Evolutionary conservation across 108 stramenopile genomes (phyloP).

Genomic region (Cyclotella sp.): DNA sequence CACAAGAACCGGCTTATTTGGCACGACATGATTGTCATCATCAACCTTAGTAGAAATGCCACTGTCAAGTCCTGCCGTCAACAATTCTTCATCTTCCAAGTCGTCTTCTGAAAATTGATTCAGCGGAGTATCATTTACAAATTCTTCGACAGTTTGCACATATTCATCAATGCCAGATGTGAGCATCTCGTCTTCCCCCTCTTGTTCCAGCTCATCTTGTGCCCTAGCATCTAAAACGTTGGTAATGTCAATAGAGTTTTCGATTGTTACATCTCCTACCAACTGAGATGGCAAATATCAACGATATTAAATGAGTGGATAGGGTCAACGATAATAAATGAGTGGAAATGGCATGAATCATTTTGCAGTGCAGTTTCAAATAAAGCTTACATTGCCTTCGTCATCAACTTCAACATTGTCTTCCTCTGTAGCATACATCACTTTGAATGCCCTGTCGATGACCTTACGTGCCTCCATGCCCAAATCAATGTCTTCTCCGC

Average conservation of each 20-base stretch:
- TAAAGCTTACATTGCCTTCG: slow-evolving; percentile 50
- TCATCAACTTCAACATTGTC: slow-evolving; percentile 72
- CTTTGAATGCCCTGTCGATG: slow-evolving; percentile 78
- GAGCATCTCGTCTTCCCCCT: slow-evolving; percentile 29
- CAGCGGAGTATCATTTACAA: not conserved
- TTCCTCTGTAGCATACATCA: slow-evolving; percentile 81
- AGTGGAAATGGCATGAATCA: not conserved
- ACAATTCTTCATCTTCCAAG: slow-evolving; percentile 17
- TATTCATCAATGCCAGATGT: slow-evolving; percentile 7
- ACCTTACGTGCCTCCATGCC: slow-evolving; percentile 29
- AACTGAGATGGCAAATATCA: slow-evolving; percentile 20
- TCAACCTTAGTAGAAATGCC: not conserved
- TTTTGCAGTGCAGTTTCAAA: not conserved
- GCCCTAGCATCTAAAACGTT: slow-evolving; percentile 21
- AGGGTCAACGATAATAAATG: not conserved
- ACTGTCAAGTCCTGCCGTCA: slow-evolving; percentile 16
- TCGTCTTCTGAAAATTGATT: slow-evolving; percentile 22
- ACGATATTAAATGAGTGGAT: not conserved
- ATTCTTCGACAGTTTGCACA: not conserved
- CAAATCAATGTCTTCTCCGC: slow-evolving; percentile 35
- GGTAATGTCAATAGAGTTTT: slow-evolving; percentile 14
- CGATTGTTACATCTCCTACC: slow-evolving; percentile 35
- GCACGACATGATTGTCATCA: not conserved
- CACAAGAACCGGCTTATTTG: not conserved
- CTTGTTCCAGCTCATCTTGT: slow-evolving; percentile 20